Evolutionary conservation across 495 filamentous ascomycete genomes (phyloP), one percentile per base, ranked within the genome.

Genomic region (Penicillium roqueforti): DNA sequence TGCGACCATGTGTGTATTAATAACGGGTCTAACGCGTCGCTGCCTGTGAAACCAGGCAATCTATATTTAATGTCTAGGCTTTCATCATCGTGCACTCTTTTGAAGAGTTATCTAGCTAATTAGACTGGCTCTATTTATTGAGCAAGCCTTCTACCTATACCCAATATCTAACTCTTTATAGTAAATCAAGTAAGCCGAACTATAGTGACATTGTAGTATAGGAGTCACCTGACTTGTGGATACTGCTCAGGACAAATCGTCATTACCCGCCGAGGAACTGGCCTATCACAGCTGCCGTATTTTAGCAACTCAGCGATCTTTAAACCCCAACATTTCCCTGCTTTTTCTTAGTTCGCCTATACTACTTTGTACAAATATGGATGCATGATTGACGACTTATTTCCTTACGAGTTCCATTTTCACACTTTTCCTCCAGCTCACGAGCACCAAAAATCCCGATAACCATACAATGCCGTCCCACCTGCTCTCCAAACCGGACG

Each of bases 401-500:
- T 42, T 34, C 29, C 11, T 11, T 23, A 53, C 53, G 50, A 53
- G 48, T 56, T 45, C 54, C 28, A 34, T 49, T 49, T 44, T 49
- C 9, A 25, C 29, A 16, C 40, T n/a, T 41, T 53, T 45, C 23
- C 11, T 43, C 6, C 37, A 25, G 16, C 50, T 10, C 14, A 5
- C 10, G 4, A 42, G 43, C 22, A 7, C 1, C 18, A 13, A 37
- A 31, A 26, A 20, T 28, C 9, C 28, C 1, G 6, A 36, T 16
- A 36, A 36, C 7, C 6, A 36, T 29, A 59, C n/a, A 49, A 56
- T 57, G 53, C 32, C 29, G 1, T 38, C 47, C 6, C 23, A 19
- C 16, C 18, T 41, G 32, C 46, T 47, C 36, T 16, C 47, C 26
- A 67, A 67, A 53, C 59, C 58, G 26, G 58, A 68, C 31, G 65